Evolutionary conservation across 441 rosid genomes (phyloP).

Genomic region (Erodium texanum): DNA sequence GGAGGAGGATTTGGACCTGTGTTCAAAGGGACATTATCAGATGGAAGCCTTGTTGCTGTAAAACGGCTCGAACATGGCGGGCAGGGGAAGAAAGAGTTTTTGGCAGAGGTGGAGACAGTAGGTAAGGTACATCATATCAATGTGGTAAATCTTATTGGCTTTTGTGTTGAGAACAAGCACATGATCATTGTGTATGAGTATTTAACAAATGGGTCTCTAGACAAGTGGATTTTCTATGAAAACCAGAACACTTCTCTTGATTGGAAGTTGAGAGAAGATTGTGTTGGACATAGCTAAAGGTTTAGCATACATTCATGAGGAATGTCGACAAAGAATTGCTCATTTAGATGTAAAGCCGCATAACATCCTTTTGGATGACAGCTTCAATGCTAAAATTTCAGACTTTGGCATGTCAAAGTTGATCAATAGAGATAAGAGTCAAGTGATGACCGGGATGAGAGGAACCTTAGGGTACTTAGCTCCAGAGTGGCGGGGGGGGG

Average conservation of each 20-base stretch:
- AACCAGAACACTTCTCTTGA: constrained; percentile 8
- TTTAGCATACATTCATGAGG: constrained; percentile 24
- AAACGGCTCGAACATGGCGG: constrained; percentile 19
- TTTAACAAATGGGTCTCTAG: constrained; percentile 22
- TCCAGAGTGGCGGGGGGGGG: constrained; percentile 26
- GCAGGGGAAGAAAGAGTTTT: constrained; percentile 21
- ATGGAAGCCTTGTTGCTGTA: constrained; percentile 20
- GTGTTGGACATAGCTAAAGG: constrained; percentile 24
- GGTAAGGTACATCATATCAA: constrained; percentile 23
- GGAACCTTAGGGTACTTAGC: constrained; percentile 31
- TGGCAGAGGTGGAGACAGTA: constrained; percentile 21
- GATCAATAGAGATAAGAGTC: constrained; percentile 21
- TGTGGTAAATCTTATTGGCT: constrained; percentile 22
- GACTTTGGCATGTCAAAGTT: constrained; percentile 33
- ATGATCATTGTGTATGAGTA: constrained; percentile 28
- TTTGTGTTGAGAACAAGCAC: constrained; percentile 21
- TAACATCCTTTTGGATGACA: constrained; percentile 25
- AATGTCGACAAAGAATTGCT: constrained; percentile 20
- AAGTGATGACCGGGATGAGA: constrained; percentile 21
- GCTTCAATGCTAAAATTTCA: constrained; percentile 28
- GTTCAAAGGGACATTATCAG: constrained; percentile 18
- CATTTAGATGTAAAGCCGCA: constrained; percentile 27
- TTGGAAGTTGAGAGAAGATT: constrained; percentile 25
- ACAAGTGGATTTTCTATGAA: constrained; percentile 20
- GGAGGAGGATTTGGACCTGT: constrained; percentile 31